Evolutionary conservation across 331 rosid genomes (phyloP), one percentile per base, ranked within the genome.

Genomic region (Malus hybrid): DNA sequence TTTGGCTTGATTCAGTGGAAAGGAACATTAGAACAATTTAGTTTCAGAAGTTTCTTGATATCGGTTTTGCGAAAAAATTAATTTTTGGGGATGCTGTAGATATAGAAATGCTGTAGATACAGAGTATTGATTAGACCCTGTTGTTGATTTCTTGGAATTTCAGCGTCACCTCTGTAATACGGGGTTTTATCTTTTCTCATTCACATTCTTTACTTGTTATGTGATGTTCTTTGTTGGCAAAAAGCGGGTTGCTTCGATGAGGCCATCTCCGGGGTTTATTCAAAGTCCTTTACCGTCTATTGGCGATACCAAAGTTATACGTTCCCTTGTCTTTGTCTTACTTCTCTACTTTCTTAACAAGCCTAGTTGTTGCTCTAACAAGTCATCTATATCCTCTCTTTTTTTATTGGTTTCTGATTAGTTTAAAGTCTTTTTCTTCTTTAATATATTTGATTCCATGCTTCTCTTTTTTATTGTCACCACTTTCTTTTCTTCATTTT

Each of bases 171-270:
- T 58, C 12, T 8, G 68, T 52, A 39, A 28, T 67, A 56, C 39
- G 33, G 22, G 33, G 16, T 44, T 61, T 75, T 62, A 73, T 32
- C 76, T 61, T 52, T 80, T 75, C 75, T 58, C 53, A 19, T 75
- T 53, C 53, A 20, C 69, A 75, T 80, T 67, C 66, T 24, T 24
- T 24, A 24, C 24, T 24, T 24, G 1, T 24, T 24, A 24, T 24
- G 24, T 24, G 24, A 24, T 24, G 24, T 24, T 24, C 24, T 24
- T 24, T 24, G 1, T 24, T 24, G 24, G 24, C 24, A 24, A 24
- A 73, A 82, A 87, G 78, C 66, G 42, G 69, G 85, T 72, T 84
- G 74, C 85, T 81, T 76, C 76, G 68, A 66, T 67, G 82, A 78
- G 77, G 66, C 58, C 66, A 39, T 56, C 57, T 39, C 10, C 55